phyloP scores from a whole-genome alignment of 139 green algal genomes.

The Chlorella ohadii region DNA sequence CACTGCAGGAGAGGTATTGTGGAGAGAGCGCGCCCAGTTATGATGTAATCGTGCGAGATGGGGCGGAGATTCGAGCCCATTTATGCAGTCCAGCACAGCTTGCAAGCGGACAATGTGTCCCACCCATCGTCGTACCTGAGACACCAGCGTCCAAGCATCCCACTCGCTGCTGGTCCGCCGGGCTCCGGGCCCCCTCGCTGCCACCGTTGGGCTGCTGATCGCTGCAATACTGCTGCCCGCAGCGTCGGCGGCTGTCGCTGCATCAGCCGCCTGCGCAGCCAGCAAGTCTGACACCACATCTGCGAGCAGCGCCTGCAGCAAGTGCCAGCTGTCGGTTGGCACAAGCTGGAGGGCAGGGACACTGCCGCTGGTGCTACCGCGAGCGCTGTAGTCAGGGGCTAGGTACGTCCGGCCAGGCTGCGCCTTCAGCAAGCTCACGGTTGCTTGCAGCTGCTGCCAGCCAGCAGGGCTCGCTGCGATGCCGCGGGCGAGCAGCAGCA shows the following conservation, averaged over 20 bases:
- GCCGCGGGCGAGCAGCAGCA: conserved; percentile 14
- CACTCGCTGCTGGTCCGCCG: conserved; percentile 14
- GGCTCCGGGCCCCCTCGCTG: background rate
- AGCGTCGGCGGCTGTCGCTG: background rate
- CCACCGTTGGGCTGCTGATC: background rate
- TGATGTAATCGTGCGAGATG: no score
- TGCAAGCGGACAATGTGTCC: no score
- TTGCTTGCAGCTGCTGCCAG: background rate
- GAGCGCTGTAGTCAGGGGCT: background rate
- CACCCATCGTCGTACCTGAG: no score
- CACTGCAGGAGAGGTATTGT: conserved; percentile 8
- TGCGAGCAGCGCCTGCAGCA: conserved; percentile 52
- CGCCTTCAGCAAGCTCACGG: conserved; percentile 4
- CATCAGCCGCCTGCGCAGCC: background rate
- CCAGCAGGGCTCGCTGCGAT: background rate
- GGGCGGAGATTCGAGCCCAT: no score
- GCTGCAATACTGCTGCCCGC: background rate
- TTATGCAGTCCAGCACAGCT: background rate
- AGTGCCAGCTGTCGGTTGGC: conserved; percentile 10
- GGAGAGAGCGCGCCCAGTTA: background rate
- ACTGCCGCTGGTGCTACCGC: background rate
- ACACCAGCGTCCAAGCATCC: conserved; percentile 26
- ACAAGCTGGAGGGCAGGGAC: background rate
- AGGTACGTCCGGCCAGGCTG: background rate
- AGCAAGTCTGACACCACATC: conserved; percentile 45